phyloP scores from a whole-genome alignment of 805 yeast genomes.

The Suhomyces emberorum region DNA sequence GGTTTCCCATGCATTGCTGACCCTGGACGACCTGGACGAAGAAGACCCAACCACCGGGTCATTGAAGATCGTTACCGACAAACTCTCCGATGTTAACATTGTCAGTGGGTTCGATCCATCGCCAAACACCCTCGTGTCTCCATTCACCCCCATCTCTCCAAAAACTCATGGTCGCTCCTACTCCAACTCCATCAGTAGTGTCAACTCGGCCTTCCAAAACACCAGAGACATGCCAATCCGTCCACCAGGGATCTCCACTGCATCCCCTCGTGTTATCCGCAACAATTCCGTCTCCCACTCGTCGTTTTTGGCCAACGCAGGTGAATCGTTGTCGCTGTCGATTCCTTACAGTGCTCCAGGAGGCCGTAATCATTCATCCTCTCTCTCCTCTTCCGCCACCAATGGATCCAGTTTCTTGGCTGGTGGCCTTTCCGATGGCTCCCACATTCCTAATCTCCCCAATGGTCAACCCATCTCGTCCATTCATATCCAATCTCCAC shows the following conservation, averaged over 20 bases:
- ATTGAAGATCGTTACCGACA: slow-evolving; percentile 3
- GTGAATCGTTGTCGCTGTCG: slow-evolving; percentile 50
- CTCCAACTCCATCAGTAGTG: slow-evolving; percentile 11
- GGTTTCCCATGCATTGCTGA: no score
- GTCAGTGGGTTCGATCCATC: slow-evolving; percentile 8
- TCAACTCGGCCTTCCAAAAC: slow-evolving; percentile 12
- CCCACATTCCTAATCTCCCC: slow-evolving; percentile 48
- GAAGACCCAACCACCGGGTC: slow-evolving; percentile 1
- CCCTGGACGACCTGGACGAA: no score
- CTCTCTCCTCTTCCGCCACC: slow-evolving; percentile 37
- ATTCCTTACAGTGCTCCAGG: slow-evolving; percentile 76
- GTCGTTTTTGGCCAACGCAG: slow-evolving; percentile 27
- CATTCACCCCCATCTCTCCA: slow-evolving; percentile 11
- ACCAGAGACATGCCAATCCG: slow-evolving; percentile 17
- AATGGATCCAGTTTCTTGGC: slow-evolving; percentile 25
- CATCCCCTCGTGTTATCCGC: slow-evolving; percentile 41
- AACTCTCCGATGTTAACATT: slow-evolving; percentile 1
- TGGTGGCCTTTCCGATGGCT: slow-evolving; percentile 8
- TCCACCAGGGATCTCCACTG: slow-evolving; percentile 17
- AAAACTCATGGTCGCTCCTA: slow-evolving; percentile 9
- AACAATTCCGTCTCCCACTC: slow-evolving; percentile 40
- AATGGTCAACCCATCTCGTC: slow-evolving; percentile 60
- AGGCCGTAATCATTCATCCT: slow-evolving; percentile 32
- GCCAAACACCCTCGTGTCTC: slow-evolving; percentile 3
- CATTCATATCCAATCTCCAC: slow-evolving; percentile 69